Evolutionary conservation across 768 basidiomycete species (phyloP).

Genomic region (Podaxis sp.): DNA sequence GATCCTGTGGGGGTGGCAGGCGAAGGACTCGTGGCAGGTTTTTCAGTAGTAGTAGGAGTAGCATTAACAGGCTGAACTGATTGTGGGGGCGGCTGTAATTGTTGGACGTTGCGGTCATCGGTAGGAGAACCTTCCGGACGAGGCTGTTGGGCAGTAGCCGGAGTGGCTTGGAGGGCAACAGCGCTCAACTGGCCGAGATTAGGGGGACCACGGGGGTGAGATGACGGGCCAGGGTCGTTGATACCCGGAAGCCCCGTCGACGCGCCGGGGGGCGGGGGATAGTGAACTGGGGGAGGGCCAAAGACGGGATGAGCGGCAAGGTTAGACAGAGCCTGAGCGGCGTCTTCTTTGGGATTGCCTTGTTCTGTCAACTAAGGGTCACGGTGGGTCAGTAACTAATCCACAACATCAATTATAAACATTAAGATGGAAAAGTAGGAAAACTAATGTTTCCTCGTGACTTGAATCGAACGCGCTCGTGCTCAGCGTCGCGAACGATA

Average conservation of each 20-base stretch:
- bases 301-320: slow-evolving; percentile 43
- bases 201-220: slow-evolving; percentile 67
- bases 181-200: slow-evolving; percentile 59
- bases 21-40: slow-evolving; percentile 18
- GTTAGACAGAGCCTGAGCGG: slow-evolving; percentile 56
- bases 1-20: slow-evolving; percentile 26
- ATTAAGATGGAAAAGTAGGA: slow-evolving; percentile 12
- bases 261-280: slow-evolving; percentile 28
- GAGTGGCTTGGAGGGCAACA: slow-evolving; percentile 46
- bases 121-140: slow-evolving; percentile 13
- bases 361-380: slow-evolving; percentile 33
- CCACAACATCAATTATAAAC: slow-evolving; percentile 8
- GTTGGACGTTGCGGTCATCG: slow-evolving; percentile 10
- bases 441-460: slow-evolving; percentile 16
- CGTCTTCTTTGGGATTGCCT: slow-evolving; percentile 58
- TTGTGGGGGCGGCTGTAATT: slow-evolving; percentile 12
- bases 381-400: background rate
- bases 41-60: slow-evolving; percentile 1
- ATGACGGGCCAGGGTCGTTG: slow-evolving; percentile 70
- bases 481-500: slow-evolving; percentile 28
- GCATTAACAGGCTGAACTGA: slow-evolving; percentile 3
- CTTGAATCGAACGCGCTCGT: slow-evolving; percentile 22
- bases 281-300: slow-evolving; percentile 29
- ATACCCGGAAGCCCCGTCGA: slow-evolving; percentile 45
- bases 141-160: slow-evolving; percentile 24